phyloP scores from a whole-genome alignment of 2,329 filamentous ascomycete genomes.

The Cryphonectria japonica region DNA sequence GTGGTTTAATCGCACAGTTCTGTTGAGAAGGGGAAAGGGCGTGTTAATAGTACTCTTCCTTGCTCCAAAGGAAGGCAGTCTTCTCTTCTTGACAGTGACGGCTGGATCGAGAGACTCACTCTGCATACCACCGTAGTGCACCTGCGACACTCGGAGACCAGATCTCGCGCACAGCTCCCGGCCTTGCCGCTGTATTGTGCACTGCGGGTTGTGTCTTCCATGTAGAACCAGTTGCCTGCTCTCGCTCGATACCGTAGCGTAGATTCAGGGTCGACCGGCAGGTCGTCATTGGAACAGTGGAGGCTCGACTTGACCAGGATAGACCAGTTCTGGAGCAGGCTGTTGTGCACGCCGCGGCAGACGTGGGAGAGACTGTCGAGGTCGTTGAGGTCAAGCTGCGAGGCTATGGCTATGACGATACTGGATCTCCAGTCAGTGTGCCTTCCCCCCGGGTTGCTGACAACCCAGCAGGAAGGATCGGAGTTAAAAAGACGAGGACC shows the following conservation, averaged over 20 bases:
- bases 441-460: conserved; percentile 20
- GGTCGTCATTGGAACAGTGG: conserved; percentile 74
- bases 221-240: conserved; percentile 62
- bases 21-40: conserved; percentile 42
- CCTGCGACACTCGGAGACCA: conserved; percentile 81
- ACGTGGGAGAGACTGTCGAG: conserved; percentile 82
- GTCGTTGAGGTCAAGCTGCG: conserved; percentile 82
- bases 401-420: conserved; percentile 75
- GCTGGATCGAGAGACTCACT: conserved; percentile 54
- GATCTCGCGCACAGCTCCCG: conserved; percentile 80
- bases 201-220: conserved; percentile 53
- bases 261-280: conserved; percentile 58
- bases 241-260: conserved; percentile 61
- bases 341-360: conserved; percentile 77
- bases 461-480: conserved; percentile 28
- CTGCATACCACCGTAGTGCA: conserved; percentile 81
- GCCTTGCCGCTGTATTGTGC: conserved; percentile 67
- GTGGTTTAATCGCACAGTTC: conserved; percentile 91
- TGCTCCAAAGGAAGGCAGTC: neutral
- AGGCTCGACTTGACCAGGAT: conserved; percentile 76
- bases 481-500: conserved; percentile 30
- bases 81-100: too few relatives aligned
- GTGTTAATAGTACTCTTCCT: conserved; percentile 3
- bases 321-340: conserved; percentile 76
- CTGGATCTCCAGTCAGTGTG: conserved; percentile 50